phyloP scores from a whole-genome alignment of 495 filamentous ascomycete species.

The Daldinia grandis region DNA sequence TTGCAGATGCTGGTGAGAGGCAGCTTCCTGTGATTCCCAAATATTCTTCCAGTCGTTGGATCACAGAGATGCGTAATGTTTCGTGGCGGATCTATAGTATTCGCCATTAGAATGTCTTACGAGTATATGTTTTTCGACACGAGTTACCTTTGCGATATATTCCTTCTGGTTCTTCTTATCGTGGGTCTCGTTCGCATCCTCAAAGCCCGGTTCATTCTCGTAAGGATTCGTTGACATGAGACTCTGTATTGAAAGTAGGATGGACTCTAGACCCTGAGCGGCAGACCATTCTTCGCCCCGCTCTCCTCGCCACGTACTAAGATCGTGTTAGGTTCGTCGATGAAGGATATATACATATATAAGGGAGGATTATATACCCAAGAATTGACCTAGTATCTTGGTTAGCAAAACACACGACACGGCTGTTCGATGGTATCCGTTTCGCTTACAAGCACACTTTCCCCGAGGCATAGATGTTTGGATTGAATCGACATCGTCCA shows the following conservation, averaged over 20 bases:
- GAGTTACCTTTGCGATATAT: slow-evolving; percentile 84
- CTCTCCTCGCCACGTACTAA: slow-evolving; percentile 91
- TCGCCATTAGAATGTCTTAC: slow-evolving; percentile 5
- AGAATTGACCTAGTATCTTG: slow-evolving; percentile 76
- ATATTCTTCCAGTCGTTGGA: slow-evolving; percentile 83
- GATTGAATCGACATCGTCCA: slow-evolving; percentile 89
- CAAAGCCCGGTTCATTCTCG: slow-evolving; percentile 95
- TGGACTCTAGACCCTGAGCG: slow-evolving; percentile 93
- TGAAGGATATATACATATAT: slow-evolving; percentile 2
- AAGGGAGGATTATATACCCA: slow-evolving; percentile 64
- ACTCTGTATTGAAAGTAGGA: slow-evolving; percentile 94
- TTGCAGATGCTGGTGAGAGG: slow-evolving; percentile 46
- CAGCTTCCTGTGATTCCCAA: slow-evolving; percentile 66
- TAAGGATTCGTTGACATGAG: slow-evolving; percentile 94
- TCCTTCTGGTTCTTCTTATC: slow-evolving; percentile 78
- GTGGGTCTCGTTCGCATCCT: slow-evolving; percentile 69
- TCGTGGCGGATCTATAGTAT: slow-evolving; percentile 83
- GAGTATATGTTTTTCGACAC: neutral
- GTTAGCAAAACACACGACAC: slow-evolving; percentile 25
- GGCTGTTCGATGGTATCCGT: too few relatives aligned
- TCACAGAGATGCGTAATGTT: slow-evolving; percentile 84
- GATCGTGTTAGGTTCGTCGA: slow-evolving; percentile 42
- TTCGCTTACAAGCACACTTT: slow-evolving; percentile 86
- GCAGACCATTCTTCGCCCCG: slow-evolving; percentile 94
- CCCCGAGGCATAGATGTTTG: slow-evolving; percentile 91